phyloP scores from a whole-genome alignment of 2,329 filamentous ascomycete genomes.

The Colletotrichum euphorbiae region DNA sequence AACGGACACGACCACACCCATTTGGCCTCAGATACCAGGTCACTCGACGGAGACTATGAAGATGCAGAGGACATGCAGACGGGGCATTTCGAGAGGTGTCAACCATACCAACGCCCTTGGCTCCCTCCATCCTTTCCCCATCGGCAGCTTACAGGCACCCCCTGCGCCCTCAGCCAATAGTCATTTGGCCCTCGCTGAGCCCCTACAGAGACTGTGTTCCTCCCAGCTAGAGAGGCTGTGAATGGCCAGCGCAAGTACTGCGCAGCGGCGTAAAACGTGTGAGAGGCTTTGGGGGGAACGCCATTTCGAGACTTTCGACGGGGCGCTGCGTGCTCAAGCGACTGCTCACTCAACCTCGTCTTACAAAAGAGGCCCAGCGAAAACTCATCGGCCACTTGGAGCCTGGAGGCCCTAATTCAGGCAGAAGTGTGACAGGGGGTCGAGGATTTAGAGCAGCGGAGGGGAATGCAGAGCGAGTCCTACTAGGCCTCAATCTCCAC shows the following conservation, averaged over 20 bases:
- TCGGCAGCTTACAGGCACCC: slow-evolving; percentile 33
- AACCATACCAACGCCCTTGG: slow-evolving; percentile 19
- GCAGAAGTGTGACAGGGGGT: slow-evolving; percentile 35
- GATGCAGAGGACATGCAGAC: slow-evolving; percentile 18
- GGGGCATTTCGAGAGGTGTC: background rate
- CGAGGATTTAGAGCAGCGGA: slow-evolving; percentile 1
- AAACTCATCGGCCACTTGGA: slow-evolving; percentile 33
- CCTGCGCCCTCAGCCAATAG: slow-evolving; percentile 21
- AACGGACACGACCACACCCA: slow-evolving; percentile 12
- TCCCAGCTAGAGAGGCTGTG: slow-evolving; percentile 17
- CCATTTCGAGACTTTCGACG: background rate
- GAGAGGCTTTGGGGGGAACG: background rate
- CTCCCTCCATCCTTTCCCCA: slow-evolving; percentile 32
- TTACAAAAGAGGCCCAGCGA: slow-evolving; percentile 26
- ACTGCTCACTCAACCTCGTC: background rate
- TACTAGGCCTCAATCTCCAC: slow-evolving; percentile 34
- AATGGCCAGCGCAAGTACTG: slow-evolving; percentile 8
- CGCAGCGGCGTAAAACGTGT: background rate
- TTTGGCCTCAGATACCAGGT: background rate
- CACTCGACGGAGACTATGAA: slow-evolving; percentile 8
- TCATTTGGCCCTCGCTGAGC: slow-evolving; percentile 26
- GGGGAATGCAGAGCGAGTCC: slow-evolving; percentile 17
- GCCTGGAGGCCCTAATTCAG: slow-evolving; percentile 2
- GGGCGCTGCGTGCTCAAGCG: too few relatives aligned
- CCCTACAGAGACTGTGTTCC: background rate